Conservation (phyloP, 2,329 filamentous ascomycete species). For the Didymella exigua region DNA sequence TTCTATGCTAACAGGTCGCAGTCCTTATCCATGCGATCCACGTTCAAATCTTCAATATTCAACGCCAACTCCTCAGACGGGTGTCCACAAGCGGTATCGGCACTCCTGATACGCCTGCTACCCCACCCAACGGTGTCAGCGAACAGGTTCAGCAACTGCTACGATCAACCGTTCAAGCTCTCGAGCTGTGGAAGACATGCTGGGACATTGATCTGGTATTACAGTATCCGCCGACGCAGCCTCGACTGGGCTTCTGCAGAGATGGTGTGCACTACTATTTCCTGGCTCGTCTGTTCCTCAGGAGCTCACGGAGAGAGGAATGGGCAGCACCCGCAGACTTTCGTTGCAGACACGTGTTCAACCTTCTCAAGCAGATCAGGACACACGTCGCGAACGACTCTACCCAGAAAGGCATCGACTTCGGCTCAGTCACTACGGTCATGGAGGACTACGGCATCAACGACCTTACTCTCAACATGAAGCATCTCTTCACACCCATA, state of each 20-base stretch:
- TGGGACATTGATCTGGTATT: slow-evolving; percentile 73
- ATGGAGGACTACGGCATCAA: slow-evolving; percentile 68
- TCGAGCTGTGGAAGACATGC: slow-evolving; percentile 73
- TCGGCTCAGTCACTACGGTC: slow-evolving; percentile 71
- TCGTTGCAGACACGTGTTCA: slow-evolving; percentile 65
- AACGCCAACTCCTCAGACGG: slow-evolving; percentile 50
- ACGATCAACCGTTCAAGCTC: slow-evolving; percentile 56
- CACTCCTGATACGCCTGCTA: slow-evolving; percentile 60
- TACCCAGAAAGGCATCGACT: slow-evolving; percentile 68
- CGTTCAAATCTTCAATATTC: slow-evolving; percentile 63
- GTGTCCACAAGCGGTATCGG: slow-evolving; percentile 54
- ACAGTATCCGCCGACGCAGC: slow-evolving; percentile 68
- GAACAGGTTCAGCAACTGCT: slow-evolving; percentile 57
- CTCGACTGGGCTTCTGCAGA: slow-evolving; percentile 71
- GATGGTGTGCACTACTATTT: slow-evolving; percentile 77
- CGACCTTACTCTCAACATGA: slow-evolving; percentile 73
- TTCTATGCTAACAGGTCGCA: slow-evolving; percentile 18
- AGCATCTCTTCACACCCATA: slow-evolving; percentile 69
- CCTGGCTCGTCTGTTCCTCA: slow-evolving; percentile 69
- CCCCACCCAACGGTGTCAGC: slow-evolving; percentile 52
- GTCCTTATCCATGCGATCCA: slow-evolving; percentile 73
- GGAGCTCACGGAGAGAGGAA: slow-evolving; percentile 61
- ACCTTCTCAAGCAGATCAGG: slow-evolving; percentile 65
- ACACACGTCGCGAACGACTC: slow-evolving; percentile 67
- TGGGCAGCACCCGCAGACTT: slow-evolving; percentile 63